Conservation (phyloP, 2,329 filamentous ascomycete species). For the Laburnicola sp. region DNA sequence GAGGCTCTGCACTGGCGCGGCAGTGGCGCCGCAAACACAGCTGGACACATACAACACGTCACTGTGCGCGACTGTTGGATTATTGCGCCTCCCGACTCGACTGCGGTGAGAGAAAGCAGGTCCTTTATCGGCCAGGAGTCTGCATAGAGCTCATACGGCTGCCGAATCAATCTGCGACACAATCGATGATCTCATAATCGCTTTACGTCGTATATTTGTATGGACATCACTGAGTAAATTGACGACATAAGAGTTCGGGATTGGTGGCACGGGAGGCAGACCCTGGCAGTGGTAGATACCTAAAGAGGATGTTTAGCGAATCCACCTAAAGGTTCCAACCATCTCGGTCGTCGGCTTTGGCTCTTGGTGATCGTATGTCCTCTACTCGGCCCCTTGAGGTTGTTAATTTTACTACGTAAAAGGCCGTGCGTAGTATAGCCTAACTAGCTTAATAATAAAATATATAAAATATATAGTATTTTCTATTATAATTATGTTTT, state of each 20-base stretch:
- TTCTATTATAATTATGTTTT: no score
- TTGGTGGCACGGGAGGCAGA: neutral
- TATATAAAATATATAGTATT: no score
- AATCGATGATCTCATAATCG: neutral
- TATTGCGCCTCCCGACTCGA: neutral
- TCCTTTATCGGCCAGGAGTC: neutral
- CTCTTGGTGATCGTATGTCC: neutral
- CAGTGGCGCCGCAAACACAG: neutral
- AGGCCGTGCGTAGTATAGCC: no score
- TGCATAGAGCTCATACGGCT: neutral
- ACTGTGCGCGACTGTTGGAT: slow-evolving; percentile 1
- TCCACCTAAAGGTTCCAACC: neutral
- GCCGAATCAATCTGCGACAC: neutral
- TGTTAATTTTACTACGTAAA: no score
- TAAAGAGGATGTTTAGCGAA: neutral
- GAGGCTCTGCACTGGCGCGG: slow-evolving; percentile 6
- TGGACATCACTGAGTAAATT: neutral
- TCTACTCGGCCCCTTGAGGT: no score
- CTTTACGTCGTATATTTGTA: neutral
- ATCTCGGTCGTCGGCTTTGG: neutral
- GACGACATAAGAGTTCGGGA: neutral
- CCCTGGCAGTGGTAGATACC: neutral
- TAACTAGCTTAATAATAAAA: no score
- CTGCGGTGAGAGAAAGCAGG: neutral
- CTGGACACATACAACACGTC: neutral